These are phyloP conservation scores for Suillus paluster DNA, from an alignment of 768 basidiomycete genomes.

Conservation along the genomic window DNA sequence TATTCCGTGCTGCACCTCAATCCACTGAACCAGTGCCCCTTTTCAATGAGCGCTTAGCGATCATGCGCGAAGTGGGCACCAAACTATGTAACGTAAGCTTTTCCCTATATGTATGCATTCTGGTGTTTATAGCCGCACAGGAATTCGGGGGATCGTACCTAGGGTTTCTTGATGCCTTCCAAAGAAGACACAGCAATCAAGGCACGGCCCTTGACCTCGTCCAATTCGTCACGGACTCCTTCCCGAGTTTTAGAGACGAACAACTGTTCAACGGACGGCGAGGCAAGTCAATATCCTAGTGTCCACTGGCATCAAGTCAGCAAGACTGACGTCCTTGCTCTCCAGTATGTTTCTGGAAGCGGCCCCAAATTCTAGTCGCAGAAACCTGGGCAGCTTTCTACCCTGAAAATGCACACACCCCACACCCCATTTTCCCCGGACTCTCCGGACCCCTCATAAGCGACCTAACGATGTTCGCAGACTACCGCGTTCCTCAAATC, in stretches of 20 bases:
- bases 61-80: conserved; percentile 79
- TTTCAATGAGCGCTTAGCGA: conserved; percentile 66
- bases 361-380: conserved; percentile 89
- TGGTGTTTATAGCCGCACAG: conserved; percentile 36
- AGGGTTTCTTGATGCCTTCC: conserved; percentile 67
- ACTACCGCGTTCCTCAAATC: conserved; percentile 91
- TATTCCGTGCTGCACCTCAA: conserved; percentile 66
- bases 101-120: neutral
- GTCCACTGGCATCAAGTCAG: conserved; percentile 4
- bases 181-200: conserved; percentile 49
- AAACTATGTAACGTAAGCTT: conserved; percentile 69
- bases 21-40: conserved; percentile 72
- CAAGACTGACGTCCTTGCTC: conserved; percentile 1
- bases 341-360: conserved; percentile 84
- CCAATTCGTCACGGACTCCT: conserved; percentile 66
- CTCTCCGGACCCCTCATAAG: conserved; percentile 60
- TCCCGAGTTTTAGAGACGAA: conserved; percentile 81
- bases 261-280: conserved; percentile 56
- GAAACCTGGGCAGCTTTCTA: conserved; percentile 94
- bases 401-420: conserved; percentile 47
- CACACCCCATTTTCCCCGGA: conserved; percentile 78
- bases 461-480: conserved; percentile 90
- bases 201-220: conserved; percentile 79
- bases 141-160: conserved; percentile 73
- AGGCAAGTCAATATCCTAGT: conserved; percentile 17